Percentiles rank a stretch among this genome's conserved stretches.
phyloP scores from a whole-genome alignment of 331 rosid genomes.

The Stylosanthes scabra region DNA sequence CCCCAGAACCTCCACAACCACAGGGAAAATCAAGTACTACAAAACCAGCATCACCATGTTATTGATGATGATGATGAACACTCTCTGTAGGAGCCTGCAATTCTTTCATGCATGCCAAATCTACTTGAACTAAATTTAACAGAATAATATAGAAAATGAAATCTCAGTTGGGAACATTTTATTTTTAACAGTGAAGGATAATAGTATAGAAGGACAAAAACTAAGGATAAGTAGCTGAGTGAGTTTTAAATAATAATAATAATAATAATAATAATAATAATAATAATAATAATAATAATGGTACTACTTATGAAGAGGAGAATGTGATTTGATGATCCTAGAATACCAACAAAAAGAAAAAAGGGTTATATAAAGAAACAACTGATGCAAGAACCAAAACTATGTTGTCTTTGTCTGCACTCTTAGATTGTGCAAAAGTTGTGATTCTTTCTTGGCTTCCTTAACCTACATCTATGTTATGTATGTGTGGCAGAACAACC shows the following conservation, averaged over 20 bases:
- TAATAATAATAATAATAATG: background rate
- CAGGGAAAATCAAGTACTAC: conserved; percentile 44
- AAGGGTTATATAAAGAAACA: conserved; percentile 45
- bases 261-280: background rate
- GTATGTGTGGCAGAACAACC: conserved; percentile 43
- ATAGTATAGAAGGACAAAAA: conserved; percentile 26
- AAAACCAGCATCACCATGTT: conserved; percentile 41
- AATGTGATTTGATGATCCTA: conserved; percentile 53
- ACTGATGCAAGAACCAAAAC: conserved; percentile 40
- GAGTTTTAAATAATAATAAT: conserved; percentile 9
- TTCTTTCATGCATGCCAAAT: conserved; percentile 40
- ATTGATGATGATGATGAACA: conserved; percentile 40
- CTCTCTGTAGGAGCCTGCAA: conserved; percentile 34
- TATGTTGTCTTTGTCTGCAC: conserved; percentile 50
- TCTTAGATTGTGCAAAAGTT: conserved; percentile 39
- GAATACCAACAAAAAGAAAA: conserved; percentile 51
- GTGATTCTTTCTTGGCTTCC: conserved; percentile 39
- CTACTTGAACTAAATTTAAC: conserved; percentile 37
- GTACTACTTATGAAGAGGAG: conserved; percentile 43
- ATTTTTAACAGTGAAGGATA: conserved; percentile 33
- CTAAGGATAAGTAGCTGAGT: conserved; percentile 10
- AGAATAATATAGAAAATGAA: background rate
- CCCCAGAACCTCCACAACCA: conserved; percentile 32
- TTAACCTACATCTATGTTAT: conserved; percentile 19
- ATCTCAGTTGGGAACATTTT: background rate